Percentiles rank a stretch among this genome's conserved stretches.
These are phyloP conservation scores for Ogataea naganishii DNA, from an alignment of 805 yeast species.

Conservation along the genomic window DNA sequence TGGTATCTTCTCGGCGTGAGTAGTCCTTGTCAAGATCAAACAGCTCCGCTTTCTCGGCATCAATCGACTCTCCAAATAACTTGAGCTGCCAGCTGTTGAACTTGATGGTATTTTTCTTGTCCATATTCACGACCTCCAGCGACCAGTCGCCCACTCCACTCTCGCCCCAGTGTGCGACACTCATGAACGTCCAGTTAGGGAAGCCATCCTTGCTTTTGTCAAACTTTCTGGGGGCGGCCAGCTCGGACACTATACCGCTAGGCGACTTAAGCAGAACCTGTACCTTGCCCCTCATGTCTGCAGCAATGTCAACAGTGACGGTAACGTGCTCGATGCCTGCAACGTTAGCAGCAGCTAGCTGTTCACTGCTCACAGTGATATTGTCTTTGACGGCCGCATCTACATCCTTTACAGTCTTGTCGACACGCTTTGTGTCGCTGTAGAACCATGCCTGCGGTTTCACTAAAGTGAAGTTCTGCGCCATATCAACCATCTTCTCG, in stretches of 20 bases:
- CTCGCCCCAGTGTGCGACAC: constrained; percentile 98
- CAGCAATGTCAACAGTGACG: constrained; percentile 62
- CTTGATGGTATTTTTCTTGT: constrained; percentile 25
- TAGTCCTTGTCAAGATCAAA: constrained; percentile 45
- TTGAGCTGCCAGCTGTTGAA: constrained; percentile 69
- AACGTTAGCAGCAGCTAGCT: constrained; percentile 48
- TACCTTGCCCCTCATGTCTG: constrained; percentile 62
- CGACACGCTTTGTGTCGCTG: constrained; percentile 31
- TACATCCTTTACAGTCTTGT: constrained; percentile 13
- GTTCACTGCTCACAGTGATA: constrained; percentile 37
- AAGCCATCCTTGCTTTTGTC: constrained; percentile 59
- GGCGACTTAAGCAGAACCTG: constrained; percentile 67
- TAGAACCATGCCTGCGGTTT: constrained; percentile 86
- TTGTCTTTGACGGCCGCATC: constrained; percentile 22
- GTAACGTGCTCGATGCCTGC: constrained; percentile 80
- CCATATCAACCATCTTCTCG: constrained; percentile 58
- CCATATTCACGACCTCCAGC: constrained; percentile 47
- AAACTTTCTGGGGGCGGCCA: constrained; percentile 57
- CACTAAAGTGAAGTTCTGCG: constrained; percentile 72
- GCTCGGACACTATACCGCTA: constrained; percentile 56
- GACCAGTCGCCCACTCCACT: constrained; percentile 76
- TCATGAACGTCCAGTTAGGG: constrained; percentile 82
- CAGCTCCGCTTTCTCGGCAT: constrained; percentile 50
- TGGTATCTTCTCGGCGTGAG: constrained; percentile 14
- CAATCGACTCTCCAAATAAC: constrained; percentile 73